Base-by-base conservation (phyloP, 768 basidiomycete genomes). In the Boletus patriciae region DNA sequence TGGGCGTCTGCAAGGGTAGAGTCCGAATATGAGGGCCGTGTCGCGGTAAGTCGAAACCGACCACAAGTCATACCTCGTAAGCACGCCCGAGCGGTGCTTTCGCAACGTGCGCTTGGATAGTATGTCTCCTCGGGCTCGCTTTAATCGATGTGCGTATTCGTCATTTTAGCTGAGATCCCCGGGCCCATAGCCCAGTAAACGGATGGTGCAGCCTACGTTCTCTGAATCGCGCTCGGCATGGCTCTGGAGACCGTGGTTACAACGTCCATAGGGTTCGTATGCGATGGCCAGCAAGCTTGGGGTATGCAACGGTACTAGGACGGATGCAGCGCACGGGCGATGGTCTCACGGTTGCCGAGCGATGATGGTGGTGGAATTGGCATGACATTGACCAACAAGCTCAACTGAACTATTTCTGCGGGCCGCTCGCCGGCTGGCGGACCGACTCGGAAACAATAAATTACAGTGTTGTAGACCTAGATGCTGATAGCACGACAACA, bases 231-330 rank as follows among this genome's bases (percentile, higher is more conserved):
- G 77, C 1, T 83, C 81, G 7, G 88, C 78, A 38, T 78, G 64
- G 27, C 78, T 73, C 46, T 90, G 70, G 15, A 95, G 77, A 4
- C 83, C 83, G 21, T 91, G 80, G 69, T 94, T n/a, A 95, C 6
- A 94, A 73, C 0, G 77, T 70, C 88, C 90, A 91, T 62, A 88
- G 69, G 0, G 90, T 92, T 4, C 92, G 92, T 27, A 86, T 71
- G 21, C 86, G 81, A 68, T 95, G 93, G 0, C 85, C 86, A 0
- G 78, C 76, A 27, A 92, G 84, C 46, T 80, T 68, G 65, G 83
- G 84, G n/a, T n/a, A n/a, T n/a, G n/a, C n/a, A n/a, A n/a, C n/a
- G n/a, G n/a, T 21, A n/a, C n/a, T n/a, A n/a, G n/a, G n/a, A n/a
- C n/a, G n/a, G n/a, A n/a, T n/a, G n/a, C n/a, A n/a, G n/a, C n/a